Conservation (phyloP, 2,329 filamentous ascomycete species). For the Metarhizium guizhouense region DNA sequence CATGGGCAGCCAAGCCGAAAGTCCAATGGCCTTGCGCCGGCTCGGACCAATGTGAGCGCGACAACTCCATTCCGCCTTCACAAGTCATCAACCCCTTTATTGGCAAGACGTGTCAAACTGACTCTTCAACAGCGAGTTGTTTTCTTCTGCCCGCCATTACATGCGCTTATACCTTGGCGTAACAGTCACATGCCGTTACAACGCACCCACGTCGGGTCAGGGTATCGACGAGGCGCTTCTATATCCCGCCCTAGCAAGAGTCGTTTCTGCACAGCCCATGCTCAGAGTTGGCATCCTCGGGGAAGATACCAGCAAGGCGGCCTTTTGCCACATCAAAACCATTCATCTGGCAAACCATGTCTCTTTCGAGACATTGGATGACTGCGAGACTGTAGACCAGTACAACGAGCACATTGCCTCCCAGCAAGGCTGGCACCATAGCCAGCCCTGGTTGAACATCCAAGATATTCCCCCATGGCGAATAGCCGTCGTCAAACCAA, state of each 20-base stretch:
- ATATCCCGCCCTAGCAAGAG: constrained; percentile 26
- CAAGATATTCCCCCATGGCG: constrained; percentile 37
- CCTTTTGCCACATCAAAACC: constrained; percentile 32
- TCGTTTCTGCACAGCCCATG: constrained; percentile 35
- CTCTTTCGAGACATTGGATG: constrained; percentile 20
- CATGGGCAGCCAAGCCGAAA: background rate
- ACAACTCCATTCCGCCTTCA: too few species aligned
- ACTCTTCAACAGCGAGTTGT: constrained; percentile 28
- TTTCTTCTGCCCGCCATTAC: constrained; percentile 35
- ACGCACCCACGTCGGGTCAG: constrained; percentile 5
- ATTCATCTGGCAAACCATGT: constrained; percentile 37
- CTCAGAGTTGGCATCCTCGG: constrained; percentile 39
- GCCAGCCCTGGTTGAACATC: constrained; percentile 31
- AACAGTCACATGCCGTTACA: constrained; percentile 35
- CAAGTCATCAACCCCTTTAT: too few species aligned
- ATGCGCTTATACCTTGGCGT: constrained; percentile 40
- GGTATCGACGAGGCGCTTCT: constrained; percentile 15
- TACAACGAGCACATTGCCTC: constrained; percentile 22
- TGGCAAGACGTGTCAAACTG: background rate
- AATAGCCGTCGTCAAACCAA: constrained; percentile 26
- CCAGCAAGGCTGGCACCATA: constrained; percentile 30
- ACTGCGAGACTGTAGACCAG: constrained; percentile 10
- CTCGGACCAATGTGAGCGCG: background rate
- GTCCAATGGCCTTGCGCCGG: background rate
- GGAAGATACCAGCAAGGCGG: constrained; percentile 33